Conservation (phyloP, 805 yeast species). For the Candida ipomoeae region DNA sequence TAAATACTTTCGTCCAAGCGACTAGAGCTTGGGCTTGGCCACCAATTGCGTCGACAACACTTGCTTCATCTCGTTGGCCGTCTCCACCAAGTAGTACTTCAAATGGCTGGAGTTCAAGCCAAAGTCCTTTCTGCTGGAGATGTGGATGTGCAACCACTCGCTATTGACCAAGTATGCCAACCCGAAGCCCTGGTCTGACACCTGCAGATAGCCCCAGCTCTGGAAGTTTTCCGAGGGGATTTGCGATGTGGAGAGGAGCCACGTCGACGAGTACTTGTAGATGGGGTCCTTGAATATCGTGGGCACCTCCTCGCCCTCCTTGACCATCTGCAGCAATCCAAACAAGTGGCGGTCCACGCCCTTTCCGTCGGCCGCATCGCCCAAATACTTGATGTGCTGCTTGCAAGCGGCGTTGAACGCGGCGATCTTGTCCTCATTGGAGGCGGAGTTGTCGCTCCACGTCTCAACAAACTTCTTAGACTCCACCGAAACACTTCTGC, state of each 20-base stretch:
- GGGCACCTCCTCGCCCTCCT: conserved; percentile 57
- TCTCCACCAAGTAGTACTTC: conserved; percentile 64
- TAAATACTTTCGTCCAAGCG: neutral
- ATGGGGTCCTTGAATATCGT: conserved; percentile 72
- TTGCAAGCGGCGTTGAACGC: conserved; percentile 69
- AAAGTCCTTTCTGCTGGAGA: conserved; percentile 65
- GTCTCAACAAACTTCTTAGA: conserved; percentile 66
- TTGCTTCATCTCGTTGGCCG: conserved; percentile 78
- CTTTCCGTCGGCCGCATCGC: conserved; percentile 74
- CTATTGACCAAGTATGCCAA: conserved; percentile 88
- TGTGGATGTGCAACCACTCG: conserved; percentile 81
- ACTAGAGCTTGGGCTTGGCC: conserved; percentile 37
- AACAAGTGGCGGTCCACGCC: conserved; percentile 94
- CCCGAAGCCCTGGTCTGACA: conserved; percentile 89
- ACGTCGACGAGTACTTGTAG: conserved; percentile 68
- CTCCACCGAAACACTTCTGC: conserved; percentile 76
- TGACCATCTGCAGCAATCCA: conserved; percentile 74
- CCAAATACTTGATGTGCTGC: conserved; percentile 70
- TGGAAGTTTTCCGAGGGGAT: conserved; percentile 75
- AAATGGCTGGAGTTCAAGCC: conserved; percentile 55
- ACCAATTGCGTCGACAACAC: conserved; percentile 44
- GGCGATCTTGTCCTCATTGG: conserved; percentile 53
- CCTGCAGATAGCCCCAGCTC: conserved; percentile 96
- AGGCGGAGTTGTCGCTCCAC: conserved; percentile 56
- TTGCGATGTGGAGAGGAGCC: conserved; percentile 90